These are phyloP conservation scores for Hypoxylon trugodes DNA, from an alignment of 495 filamentous ascomycete species.

Conservation along the genomic window DNA sequence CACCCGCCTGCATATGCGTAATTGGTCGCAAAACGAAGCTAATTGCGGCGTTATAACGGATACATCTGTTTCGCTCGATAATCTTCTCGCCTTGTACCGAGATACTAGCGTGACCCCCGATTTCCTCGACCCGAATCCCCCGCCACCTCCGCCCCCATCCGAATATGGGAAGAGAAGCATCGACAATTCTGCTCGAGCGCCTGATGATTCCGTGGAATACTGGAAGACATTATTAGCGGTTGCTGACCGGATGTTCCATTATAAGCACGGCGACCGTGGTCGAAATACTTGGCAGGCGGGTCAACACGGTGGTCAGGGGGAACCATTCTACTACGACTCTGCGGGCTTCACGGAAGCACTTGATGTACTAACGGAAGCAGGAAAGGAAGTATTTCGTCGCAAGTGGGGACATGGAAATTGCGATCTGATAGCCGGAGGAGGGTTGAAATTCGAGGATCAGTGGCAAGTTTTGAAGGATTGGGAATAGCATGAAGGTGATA, in stretches of 20 bases:
- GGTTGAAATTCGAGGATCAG: conserved; percentile 56
- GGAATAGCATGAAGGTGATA: conserved; percentile 1
- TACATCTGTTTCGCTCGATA: conserved; percentile 54
- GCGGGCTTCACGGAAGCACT: conserved; percentile 63
- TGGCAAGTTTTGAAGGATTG: conserved; percentile 61
- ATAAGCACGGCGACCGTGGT: conserved; percentile 52
- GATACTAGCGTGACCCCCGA: conserved; percentile 42
- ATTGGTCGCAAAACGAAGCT: conserved; percentile 57
- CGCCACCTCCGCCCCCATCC: conserved; percentile 32
- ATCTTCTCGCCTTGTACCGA: conserved; percentile 59
- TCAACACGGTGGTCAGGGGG: conserved; percentile 66
- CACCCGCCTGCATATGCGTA: conserved; percentile 58
- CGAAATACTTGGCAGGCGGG: conserved; percentile 68
- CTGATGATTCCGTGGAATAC: conserved; percentile 41
- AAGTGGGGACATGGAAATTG: conserved; percentile 69
- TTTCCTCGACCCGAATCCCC: conserved; percentile 54
- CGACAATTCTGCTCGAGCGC: background rate
- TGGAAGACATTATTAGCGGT: conserved; percentile 41
- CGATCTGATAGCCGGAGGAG: conserved; percentile 51
- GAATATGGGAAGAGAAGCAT: conserved; percentile 21
- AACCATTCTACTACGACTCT: conserved; percentile 66
- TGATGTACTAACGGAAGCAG: conserved; percentile 61
- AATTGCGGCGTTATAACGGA: conserved; percentile 63
- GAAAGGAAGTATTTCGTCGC: conserved; percentile 57
- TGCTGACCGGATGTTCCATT: conserved; percentile 49